phyloP scores from a whole-genome alignment of 164 flowering plant genomes.

The Buxus sempervirens region DNA sequence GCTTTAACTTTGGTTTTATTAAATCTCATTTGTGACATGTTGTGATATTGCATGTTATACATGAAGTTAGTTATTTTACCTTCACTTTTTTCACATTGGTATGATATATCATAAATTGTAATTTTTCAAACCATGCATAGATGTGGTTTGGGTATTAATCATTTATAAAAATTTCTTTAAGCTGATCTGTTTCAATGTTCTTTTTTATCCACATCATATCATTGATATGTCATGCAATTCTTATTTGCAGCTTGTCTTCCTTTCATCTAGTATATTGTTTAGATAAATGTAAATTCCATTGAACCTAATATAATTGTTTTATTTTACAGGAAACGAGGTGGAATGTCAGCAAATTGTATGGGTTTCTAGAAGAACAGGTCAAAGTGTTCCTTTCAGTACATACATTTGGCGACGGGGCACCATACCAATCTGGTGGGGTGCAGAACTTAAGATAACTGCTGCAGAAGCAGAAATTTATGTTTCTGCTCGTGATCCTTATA shows the following conservation, averaged over 20 bases:
- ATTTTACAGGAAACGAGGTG: conserved; percentile 88
- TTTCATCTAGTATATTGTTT: too few species aligned
- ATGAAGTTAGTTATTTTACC: too few species aligned
- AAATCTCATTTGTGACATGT: too few species aligned
- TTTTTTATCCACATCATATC: neutral
- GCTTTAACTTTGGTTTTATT: too few species aligned
- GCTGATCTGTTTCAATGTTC: neutral
- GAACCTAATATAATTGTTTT: conserved; percentile 10
- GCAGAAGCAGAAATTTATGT: conserved; percentile 99
- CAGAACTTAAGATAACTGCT: conserved; percentile 90
- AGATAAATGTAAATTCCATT: neutral
- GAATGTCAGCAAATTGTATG: conserved; percentile 98
- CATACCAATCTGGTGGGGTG: conserved; percentile 99
- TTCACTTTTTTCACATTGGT: too few species aligned
- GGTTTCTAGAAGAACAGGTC: conserved; percentile 69
- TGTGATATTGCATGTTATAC: too few species aligned
- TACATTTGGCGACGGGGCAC: conserved; percentile 97
- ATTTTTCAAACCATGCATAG: neutral
- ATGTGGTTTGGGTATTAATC: neutral
- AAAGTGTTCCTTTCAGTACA: conserved; percentile 82
- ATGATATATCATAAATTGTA: too few species aligned
- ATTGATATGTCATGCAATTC: neutral
- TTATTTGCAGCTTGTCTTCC: neutral
- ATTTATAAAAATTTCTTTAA: neutral
- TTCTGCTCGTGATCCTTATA: conserved; percentile 77